Base-by-base conservation (phyloP, 805 yeast species). In the Dipodascopsis tothii region DNA sequence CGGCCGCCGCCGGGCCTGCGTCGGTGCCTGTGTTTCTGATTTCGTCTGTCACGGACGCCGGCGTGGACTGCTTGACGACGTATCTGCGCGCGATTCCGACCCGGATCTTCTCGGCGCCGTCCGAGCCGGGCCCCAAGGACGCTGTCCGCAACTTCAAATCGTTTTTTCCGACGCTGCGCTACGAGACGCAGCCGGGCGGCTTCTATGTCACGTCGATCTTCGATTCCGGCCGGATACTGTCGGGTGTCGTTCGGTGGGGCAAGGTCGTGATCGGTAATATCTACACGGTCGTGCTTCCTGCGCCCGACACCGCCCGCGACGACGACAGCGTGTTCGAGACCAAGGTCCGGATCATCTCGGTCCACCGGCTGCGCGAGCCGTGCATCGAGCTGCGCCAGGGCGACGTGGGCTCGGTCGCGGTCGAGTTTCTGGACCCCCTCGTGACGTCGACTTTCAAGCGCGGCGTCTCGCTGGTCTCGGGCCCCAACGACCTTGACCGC, bases 11-110 rank as follows among this genome's bases (percentile, higher is more conserved):
- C 5, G 25, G 33, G 33, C 35, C 37, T 21, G 17, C 16, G 6
- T 48, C 50, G 30, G 51, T 49, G 20, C 53, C 53, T 6, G 51
- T 49, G 27, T 49, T 49, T 37, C 33, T 49, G 3, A 46, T 49
- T 11, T 49, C 53, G 3, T 38, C 53, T 2, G 52, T 49, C 18
- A 33, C 47, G 4, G 53, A 52, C 6, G 33, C 43, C 2, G 53
- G 53, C 4, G 33, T 49, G 4, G 33, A 40, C 4, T 42, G 30
- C 27, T 18, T 49, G 33, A 25, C 30, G 30, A 25, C 30, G 9
- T 25, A 25, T 14, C 30, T 25, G 9, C 30, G 30, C 9, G 30
- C 30, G 9, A 14, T 25, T 14, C 30, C 30, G 30, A 25, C 30
- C 30, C 9, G 14, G 14, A 25, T 25, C 30, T 14, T 9, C 11